Conservation (phyloP, 176 grass and related monocot species). For the sorghum (Sorghum bicolor) region Sorghum_bicolor_NCBIv3 NC_012875.2:47780001-47780500, state of each 20-base stretch:
- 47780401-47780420: too few relatives aligned
- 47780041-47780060: neutral
- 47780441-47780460: too few relatives aligned
- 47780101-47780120: neutral
- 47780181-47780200: neutral
- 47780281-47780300: neutral
- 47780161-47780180: constrained; percentile 3
- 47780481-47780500: too few relatives aligned
- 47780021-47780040: neutral
- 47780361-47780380: too few relatives aligned
- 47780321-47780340: neutral
- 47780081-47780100: neutral
- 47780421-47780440: too few relatives aligned
- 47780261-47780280: constrained; percentile 3
- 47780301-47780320: neutral
- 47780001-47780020: neutral
- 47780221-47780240: constrained; percentile 21
- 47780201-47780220: neutral
- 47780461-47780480: too few relatives aligned
- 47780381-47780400: too few relatives aligned
- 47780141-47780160: neutral
- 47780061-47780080: neutral
- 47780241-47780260: neutral
- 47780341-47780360: neutral
- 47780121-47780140: neutral